Conservation (phyloP, 1,139 yeast genomes). For the Suhomyces choctaworum region DNA sequence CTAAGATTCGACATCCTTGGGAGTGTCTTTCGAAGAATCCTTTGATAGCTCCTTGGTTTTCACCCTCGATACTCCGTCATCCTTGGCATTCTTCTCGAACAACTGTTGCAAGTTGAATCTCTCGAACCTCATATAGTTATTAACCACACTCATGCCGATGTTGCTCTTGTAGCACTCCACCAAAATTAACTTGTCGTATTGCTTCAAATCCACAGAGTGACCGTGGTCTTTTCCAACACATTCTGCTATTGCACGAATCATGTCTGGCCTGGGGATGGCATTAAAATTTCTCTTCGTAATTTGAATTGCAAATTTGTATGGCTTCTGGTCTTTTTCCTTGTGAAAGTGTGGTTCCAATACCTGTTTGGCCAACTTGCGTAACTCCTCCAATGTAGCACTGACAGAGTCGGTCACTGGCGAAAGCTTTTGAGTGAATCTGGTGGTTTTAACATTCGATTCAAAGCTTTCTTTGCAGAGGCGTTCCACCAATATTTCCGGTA, state of each 20-base stretch:
- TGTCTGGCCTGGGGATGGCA: constrained; percentile 63
- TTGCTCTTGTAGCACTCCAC: constrained; percentile 87
- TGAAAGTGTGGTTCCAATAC: constrained; percentile 74
- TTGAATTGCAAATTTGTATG: constrained; percentile 75
- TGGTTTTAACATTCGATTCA: constrained; percentile 53
- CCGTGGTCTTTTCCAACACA: constrained; percentile 69
- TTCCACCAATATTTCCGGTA: constrained; percentile 70
- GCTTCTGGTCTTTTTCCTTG: constrained; percentile 42
- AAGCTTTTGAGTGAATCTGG: constrained; percentile 73
- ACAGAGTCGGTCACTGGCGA: constrained; percentile 80
- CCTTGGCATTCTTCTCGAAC: constrained; percentile 45
- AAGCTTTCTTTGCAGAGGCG: constrained; percentile 61
- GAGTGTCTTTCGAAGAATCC: no score
- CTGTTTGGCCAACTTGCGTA: constrained; percentile 54
- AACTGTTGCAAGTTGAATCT: constrained; percentile 66
- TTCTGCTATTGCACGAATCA: constrained; percentile 71
- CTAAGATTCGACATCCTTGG: no score
- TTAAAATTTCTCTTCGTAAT: constrained; percentile 79
- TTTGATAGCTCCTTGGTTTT: constrained; percentile 8
- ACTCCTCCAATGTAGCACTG: constrained; percentile 68
- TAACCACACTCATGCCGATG: constrained; percentile 79
- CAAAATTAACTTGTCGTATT: constrained; percentile 74
- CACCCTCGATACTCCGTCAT: constrained; percentile 18
- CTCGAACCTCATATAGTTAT: constrained; percentile 54
- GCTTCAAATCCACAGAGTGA: constrained; percentile 78